These are phyloP conservation scores for Guyanaporus albipodus DNA, from an alignment of 768 basidiomycete species.

Conservation along the genomic window DNA sequence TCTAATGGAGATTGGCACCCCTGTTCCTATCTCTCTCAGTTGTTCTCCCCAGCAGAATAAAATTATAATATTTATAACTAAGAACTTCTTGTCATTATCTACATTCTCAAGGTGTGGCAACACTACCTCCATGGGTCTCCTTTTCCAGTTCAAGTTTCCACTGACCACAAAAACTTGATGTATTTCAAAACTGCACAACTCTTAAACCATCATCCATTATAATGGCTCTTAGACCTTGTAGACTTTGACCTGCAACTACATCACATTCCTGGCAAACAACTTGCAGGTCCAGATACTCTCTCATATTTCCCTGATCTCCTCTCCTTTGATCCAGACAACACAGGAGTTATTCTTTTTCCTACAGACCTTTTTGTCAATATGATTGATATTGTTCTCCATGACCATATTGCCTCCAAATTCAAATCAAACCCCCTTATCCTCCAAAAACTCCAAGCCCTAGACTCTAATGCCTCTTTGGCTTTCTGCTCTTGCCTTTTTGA, in stretches of 20 bases:
- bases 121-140: conserved; percentile 34
- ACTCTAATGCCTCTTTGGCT: neutral
- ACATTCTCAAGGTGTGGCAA: conserved; percentile 7
- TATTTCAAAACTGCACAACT: neutral
- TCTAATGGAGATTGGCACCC: neutral
- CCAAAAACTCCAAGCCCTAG: too few relatives aligned
- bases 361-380: too few relatives aligned
- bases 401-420: too few relatives aligned
- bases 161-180: conserved; percentile 28
- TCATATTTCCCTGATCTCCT: neutral
- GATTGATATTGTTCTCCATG: too few relatives aligned
- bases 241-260: neutral
- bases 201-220: neutral
- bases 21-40: neutral
- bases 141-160: conserved; percentile 29
- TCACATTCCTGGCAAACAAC: neutral
- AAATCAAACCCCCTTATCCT: too few relatives aligned
- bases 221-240: neutral
- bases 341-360: too few relatives aligned
- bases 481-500: neutral
- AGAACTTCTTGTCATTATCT: conserved; percentile 1
- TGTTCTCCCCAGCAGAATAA: conserved; percentile 26
- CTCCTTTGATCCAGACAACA: neutral
- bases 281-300: neutral
- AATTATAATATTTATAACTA: conserved; percentile 48